Percentiles rank a stretch among this genome's conserved stretches.
Evolutionary conservation across 768 basidiomycete genomes (phyloP).

Genomic region (Pholiota conissans): DNA sequence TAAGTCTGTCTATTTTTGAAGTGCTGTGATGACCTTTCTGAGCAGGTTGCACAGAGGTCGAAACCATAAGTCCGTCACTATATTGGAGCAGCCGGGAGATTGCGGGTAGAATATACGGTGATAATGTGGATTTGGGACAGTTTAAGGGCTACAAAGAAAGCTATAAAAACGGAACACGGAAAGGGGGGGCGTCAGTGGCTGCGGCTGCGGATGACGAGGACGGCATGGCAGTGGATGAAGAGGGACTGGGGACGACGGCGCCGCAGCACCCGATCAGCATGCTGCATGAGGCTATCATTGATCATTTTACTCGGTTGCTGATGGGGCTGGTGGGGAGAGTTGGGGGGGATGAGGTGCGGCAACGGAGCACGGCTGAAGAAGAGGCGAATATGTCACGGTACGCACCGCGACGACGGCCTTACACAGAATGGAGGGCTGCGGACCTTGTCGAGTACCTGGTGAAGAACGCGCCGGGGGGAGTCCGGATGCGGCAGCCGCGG

Average conservation of each 20-base stretch:
- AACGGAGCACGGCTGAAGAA: conserved; percentile 27
- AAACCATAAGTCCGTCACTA: conserved; percentile 36
- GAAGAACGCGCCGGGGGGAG: conserved; percentile 10
- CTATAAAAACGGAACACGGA: conserved; percentile 28
- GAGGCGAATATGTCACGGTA: conserved; percentile 47
- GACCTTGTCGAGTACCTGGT: conserved; percentile 61
- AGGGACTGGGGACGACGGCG: conserved; percentile 30
- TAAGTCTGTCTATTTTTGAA: conserved; percentile 14
- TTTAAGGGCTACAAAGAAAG: conserved; percentile 44
- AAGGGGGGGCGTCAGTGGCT: conserved; percentile 5
- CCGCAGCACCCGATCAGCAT: conserved; percentile 62
- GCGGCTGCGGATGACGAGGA: conserved; percentile 26
- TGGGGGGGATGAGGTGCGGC: conserved; percentile 45
- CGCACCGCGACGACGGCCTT: conserved; percentile 54
- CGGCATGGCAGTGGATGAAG: conserved; percentile 65
- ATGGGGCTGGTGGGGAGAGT: conserved; percentile 56
- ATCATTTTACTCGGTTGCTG: conserved; percentile 66
- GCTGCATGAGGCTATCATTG: conserved; percentile 67
- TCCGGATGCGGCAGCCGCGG: conserved; percentile 34
- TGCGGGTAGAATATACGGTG: conserved; percentile 44
- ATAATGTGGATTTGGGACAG: conserved; percentile 28
- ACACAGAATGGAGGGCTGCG: conserved; percentile 50
- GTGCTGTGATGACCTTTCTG: no score
- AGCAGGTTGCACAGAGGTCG: conserved; percentile 30
- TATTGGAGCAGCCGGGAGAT: conserved; percentile 55